phyloP scores from a whole-genome alignment of 352 stramenopile species.

The Pythium brassicae region DNA sequence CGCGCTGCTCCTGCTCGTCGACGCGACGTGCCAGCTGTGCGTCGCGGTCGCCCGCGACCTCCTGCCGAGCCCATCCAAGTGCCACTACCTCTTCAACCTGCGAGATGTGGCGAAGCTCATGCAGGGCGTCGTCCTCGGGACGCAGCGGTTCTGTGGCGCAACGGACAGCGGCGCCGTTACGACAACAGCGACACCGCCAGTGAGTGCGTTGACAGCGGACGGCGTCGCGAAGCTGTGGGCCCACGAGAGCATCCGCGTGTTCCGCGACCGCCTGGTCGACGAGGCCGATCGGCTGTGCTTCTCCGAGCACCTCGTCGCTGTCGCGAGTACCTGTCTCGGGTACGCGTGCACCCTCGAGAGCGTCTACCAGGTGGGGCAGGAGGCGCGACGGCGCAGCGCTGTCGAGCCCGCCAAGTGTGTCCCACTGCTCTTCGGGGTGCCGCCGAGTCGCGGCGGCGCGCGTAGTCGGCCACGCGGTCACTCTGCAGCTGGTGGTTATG shows the following conservation, averaged over 20 bases:
- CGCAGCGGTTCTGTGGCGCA: slow-evolving; percentile 14
- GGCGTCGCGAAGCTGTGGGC: slow-evolving; percentile 78
- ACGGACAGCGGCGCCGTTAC: slow-evolving; percentile 4
- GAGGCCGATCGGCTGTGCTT: slow-evolving; percentile 84
- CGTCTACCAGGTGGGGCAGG: slow-evolving; percentile 21
- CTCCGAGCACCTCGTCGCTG: slow-evolving; percentile 66
- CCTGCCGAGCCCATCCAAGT: slow-evolving; percentile 75
- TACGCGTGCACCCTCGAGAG: slow-evolving; percentile 53
- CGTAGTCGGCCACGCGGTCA: background rate
- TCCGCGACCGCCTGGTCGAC: slow-evolving; percentile 89
- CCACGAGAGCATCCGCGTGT: slow-evolving; percentile 90
- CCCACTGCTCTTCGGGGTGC: slow-evolving; percentile 11
- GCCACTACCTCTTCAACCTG: slow-evolving; percentile 83
- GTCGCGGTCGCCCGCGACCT: slow-evolving; percentile 42
- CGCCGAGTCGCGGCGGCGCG: background rate
- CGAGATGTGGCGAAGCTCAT: slow-evolving; percentile 77
- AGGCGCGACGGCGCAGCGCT: background rate
- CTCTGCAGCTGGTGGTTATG: too few relatives aligned
- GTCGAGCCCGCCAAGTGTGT: background rate
- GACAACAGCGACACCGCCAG: slow-evolving; percentile 4
- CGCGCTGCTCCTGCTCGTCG: slow-evolving; percentile 41
- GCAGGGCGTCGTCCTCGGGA: slow-evolving; percentile 74
- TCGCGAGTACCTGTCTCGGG: slow-evolving; percentile 60
- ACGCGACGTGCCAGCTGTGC: slow-evolving; percentile 64
- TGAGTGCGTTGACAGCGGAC: slow-evolving; percentile 25